A percentile compares a stretch with the other conserved stretches of the same genome.
Evolutionary conservation across 805 yeast genomes (phyloP).

Genomic region (Candida palmyrensis): DNA sequence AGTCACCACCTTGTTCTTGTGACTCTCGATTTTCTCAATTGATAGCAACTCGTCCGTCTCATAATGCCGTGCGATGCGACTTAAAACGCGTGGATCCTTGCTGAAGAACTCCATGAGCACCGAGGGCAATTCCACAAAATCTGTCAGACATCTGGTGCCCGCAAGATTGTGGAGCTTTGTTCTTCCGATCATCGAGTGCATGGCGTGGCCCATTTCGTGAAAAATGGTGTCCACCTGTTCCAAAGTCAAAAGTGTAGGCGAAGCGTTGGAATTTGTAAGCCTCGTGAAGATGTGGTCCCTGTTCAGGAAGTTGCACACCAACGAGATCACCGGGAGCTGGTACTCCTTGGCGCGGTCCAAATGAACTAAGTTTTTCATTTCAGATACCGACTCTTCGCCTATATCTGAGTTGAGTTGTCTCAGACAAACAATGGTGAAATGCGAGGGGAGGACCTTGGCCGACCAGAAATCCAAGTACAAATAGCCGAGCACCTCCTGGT

Average conservation of each 20-base stretch:
- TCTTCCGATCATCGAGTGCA: conserved; percentile 94
- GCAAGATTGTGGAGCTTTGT: conserved; percentile 86
- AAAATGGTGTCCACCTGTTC: conserved; percentile 89
- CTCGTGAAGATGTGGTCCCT: no score
- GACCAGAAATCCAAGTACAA: conserved; percentile 86
- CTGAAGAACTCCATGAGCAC: conserved; percentile 96
- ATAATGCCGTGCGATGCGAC: conserved; percentile 67
- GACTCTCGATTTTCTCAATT: conserved; percentile 40
- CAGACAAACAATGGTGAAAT: conserved; percentile 94
- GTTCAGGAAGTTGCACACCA: conserved; percentile 81
- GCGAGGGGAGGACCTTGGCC: conserved; percentile 81
- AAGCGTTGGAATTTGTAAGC: conserved; percentile 23
- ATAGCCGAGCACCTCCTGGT: conserved; percentile 59
- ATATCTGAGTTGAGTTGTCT: conserved; percentile 64
- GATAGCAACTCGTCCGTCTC: conserved; percentile 61
- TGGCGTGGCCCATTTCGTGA: conserved; percentile 99
- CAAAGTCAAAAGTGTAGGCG: conserved; percentile 58
- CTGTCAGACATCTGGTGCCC: conserved; percentile 94
- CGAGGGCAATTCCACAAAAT: conserved; percentile 94
- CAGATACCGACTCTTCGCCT: conserved; percentile 44
- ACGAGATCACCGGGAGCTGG: conserved; percentile 86
- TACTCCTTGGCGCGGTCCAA: conserved; percentile 44
- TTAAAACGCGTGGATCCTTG: conserved; percentile 69
- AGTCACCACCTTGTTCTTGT: conserved; percentile 46
- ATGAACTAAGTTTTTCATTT: conserved; percentile 22